Conservation (phyloP, 2,329 filamentous ascomycete species). For the Botrytis galanthina region DNA sequence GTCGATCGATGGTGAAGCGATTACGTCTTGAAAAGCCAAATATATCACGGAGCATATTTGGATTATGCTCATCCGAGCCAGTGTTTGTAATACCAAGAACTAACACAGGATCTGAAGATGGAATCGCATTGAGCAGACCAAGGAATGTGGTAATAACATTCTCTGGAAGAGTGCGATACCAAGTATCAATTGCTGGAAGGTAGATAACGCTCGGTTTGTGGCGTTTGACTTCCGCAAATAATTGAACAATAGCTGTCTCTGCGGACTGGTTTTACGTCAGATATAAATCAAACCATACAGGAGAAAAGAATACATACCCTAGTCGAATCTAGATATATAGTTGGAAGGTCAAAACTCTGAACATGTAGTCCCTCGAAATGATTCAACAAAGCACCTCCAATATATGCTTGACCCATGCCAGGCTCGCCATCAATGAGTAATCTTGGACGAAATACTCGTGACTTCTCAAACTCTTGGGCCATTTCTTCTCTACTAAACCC, state of each 20-base stretch:
- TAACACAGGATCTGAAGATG: slow-evolving; percentile 87
- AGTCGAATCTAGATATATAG: slow-evolving; percentile 77
- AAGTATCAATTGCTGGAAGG: slow-evolving; percentile 84
- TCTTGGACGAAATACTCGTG: slow-evolving; percentile 83
- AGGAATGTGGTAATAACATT: slow-evolving; percentile 79
- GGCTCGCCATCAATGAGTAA: slow-evolving; percentile 76
- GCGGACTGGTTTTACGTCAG: slow-evolving; percentile 32
- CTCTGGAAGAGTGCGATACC: slow-evolving; percentile 63
- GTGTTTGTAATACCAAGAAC: slow-evolving; percentile 81
- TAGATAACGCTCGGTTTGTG: slow-evolving; percentile 97
- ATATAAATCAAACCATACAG: not conserved
- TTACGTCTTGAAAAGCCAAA: slow-evolving; percentile 86
- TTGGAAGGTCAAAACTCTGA: slow-evolving; percentile 89
- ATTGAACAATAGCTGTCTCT: slow-evolving; percentile 84
- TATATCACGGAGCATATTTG: slow-evolving; percentile 67
- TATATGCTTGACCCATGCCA: slow-evolving; percentile 93
- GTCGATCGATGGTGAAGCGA: slow-evolving; percentile 65
- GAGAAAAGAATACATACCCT: slow-evolving; percentile 51
- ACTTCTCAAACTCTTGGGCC: slow-evolving; percentile 76
- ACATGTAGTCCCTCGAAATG: slow-evolving; percentile 93
- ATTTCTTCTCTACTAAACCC: slow-evolving; percentile 82
- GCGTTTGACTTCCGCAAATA: slow-evolving; percentile 88
- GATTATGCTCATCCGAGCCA: slow-evolving; percentile 58
- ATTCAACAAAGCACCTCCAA: slow-evolving; percentile 81
- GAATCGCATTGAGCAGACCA: slow-evolving; percentile 75